Evolutionary conservation across 2,329 filamentous ascomycete species (phyloP).

Genomic region (Neurospora crassa): DNA sequence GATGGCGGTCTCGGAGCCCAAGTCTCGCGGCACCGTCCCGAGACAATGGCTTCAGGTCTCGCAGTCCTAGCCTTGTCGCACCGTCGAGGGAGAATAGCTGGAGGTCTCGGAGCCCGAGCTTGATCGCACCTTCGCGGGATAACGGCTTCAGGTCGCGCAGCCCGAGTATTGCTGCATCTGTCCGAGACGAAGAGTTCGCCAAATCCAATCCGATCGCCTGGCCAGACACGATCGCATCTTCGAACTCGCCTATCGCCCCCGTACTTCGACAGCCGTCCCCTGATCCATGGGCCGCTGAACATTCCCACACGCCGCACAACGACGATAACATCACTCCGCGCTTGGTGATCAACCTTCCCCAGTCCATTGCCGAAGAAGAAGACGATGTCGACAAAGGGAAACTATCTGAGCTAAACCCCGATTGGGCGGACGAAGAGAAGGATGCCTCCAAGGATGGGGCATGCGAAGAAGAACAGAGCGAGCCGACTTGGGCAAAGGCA

Average conservation of each 20-base stretch:
- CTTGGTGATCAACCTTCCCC: constrained; percentile 11
- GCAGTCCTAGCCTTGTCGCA: constrained; percentile 14
- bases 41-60: not conserved
- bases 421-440: not conserved
- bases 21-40: constrained; percentile 12
- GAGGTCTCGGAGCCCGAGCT: constrained; percentile 14
- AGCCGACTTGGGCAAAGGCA: not conserved
- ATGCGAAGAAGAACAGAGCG: not conserved
- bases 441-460: not conserved
- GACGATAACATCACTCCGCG: constrained; percentile 15
- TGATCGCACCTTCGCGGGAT: constrained; percentile 11
- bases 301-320: constrained; percentile 18
- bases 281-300: constrained; percentile 32
- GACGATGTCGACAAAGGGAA: not conserved
- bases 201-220: constrained; percentile 30
- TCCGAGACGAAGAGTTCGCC: constrained; percentile 22
- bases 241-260: constrained; percentile 20
- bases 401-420: not conserved
- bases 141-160: constrained; percentile 12
- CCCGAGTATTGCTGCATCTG: constrained; percentile 11
- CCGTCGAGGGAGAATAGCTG: constrained; percentile 15
- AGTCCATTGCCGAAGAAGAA: constrained; percentile 3
- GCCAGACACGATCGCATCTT: constrained; percentile 27
- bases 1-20: constrained; percentile 15
- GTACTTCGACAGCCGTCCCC: constrained; percentile 26